Percentiles rank a stretch among this genome's conserved stretches.
Evolutionary conservation across 1,139 yeast species (phyloP).

Genomic region (Meyerozyma carpophila): DNA sequence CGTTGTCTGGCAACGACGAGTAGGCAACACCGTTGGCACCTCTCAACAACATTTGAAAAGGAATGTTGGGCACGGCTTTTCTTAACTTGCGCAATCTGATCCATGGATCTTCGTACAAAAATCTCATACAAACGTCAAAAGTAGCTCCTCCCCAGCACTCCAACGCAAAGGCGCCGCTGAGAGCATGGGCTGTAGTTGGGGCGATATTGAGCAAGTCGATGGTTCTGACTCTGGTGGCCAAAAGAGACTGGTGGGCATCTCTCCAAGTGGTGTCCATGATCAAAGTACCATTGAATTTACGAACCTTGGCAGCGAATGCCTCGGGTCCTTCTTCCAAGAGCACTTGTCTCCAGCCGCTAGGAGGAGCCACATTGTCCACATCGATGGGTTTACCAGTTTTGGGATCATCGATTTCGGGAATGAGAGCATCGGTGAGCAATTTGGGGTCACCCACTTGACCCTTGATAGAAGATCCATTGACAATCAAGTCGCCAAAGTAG

Average conservation of each 20-base stretch:
- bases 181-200: constrained; percentile 86
- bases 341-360: constrained; percentile 89
- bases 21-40: constrained; percentile 99
- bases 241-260: constrained; percentile 98
- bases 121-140: constrained; percentile 97
- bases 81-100: constrained; percentile 85
- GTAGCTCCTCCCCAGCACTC: constrained; percentile 99
- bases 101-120: constrained; percentile 99
- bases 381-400: constrained; percentile 53
- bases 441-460: constrained; percentile 95
- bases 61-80: constrained; percentile 91
- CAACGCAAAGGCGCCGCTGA: constrained; percentile 85
- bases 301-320: constrained; percentile 80
- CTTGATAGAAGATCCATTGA: constrained; percentile 90
- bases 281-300: constrained; percentile 79
- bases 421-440: constrained; percentile 63
- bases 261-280: constrained; percentile 99
- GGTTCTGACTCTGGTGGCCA: constrained; percentile 97
- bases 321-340: constrained; percentile 82
- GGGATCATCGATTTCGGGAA: constrained; percentile 68
- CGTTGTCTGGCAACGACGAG: constrained; percentile 96
- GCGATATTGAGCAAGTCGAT: constrained; percentile 88
- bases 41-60: constrained; percentile 97
- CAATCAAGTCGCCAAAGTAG: constrained; percentile 87
- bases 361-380: constrained; percentile 48